Base-by-base conservation (phyloP, 1,139 yeast genomes). In the Suhomyces bokatorum region DNA sequence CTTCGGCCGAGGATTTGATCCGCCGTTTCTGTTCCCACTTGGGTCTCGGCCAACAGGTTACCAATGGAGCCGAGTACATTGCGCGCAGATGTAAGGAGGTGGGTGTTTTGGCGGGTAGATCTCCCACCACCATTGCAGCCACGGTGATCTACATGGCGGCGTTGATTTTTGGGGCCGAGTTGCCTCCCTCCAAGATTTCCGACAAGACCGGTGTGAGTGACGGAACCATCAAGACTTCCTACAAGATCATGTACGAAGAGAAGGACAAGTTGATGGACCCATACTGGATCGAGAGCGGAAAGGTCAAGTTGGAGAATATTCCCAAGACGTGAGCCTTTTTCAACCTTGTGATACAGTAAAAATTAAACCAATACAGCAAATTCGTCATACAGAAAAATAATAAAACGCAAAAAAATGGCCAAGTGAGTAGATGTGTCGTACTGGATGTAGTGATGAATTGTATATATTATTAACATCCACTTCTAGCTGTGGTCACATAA, bases 181-280 rank as follows among this genome's bases (percentile, higher is more conserved):
- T 74, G 43, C 73, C 87, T 8, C 95, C 97, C 1, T 71, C 87
- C 2, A 86, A 82, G 60, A 91, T 93, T 47, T 88, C 96, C 8
- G 97, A 90, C 56, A 88, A 87, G 57, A 83, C 97, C n/a, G 99
- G 97, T 53, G 99, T 93, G 16, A 87, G 96, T 59, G 99, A 93
- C 62, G 98, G 98, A 54, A 93, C 99, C 1, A 93, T 93, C 57
- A 89, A 93, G 65, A 89, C 97, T 3, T 85, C 95, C 39, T 93
- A 89, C 64, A 87, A 87, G 65, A 84, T 85, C 38, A 73, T 93
- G 70, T 85, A 80, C 62, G 91, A 87, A 52, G 87, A 84, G 51
- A 76, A 69, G 54, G 89, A 85, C 36, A 81, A 83, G 46, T 77
- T 90, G 44, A 77, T 89, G 17, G 96, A 89, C 60, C 93, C 90